Base-by-base conservation (phyloP, 2,329 filamentous ascomycete genomes). In the Colletotrichum agaves region DNA sequence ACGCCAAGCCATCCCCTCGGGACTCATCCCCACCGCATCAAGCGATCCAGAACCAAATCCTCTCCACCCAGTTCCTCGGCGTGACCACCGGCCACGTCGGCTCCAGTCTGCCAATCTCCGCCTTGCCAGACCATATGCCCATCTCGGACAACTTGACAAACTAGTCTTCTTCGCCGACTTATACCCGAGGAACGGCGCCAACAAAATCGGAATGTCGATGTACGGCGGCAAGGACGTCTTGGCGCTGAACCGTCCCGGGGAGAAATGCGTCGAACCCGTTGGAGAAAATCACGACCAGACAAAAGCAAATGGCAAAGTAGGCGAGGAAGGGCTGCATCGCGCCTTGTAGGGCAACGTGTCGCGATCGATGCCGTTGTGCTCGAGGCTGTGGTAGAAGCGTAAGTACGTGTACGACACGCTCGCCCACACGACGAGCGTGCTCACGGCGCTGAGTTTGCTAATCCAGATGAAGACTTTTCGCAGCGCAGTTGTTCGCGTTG, bases 181-280 rank as follows among this genome's bases (percentile, higher is more conserved):
- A 84, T 91, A 93, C 2, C 86, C 87, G 0, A 88, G 37, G 73
- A 87, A 93, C 1, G 93, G 77, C 1, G 84, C 71, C 0, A 88
- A 84, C 73, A 93, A 92, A 37, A 93, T 82, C 4, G 87, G 88
- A 37, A 93, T 87, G 79, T 91, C 91, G 67, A 90, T 87, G 73
- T 93, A 93, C 0, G 81, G 80, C 72, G 91, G 91, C 57, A 93
- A 78, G 75, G 93, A 94, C 1, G 77, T 77, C 72, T 77, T 79
- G 21, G 77, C 78, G 58, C 77, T 77, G 46, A 80, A 82, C 37
- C 76, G 75, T 13, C 83, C 79, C 0, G 89, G 88, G 88, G 67
- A 93, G 82, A 74, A 94, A 94, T 4, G 92, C 89, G 2, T 90
- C 84, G 70, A 93, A 94, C 0, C 91, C 91, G 47, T 91, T 90